Percentiles rank a stretch among this genome's conserved stretches.
phyloP scores from a whole-genome alignment of 2,329 filamentous ascomycete species.

The Pseudocercospora fijiensis region DNA sequence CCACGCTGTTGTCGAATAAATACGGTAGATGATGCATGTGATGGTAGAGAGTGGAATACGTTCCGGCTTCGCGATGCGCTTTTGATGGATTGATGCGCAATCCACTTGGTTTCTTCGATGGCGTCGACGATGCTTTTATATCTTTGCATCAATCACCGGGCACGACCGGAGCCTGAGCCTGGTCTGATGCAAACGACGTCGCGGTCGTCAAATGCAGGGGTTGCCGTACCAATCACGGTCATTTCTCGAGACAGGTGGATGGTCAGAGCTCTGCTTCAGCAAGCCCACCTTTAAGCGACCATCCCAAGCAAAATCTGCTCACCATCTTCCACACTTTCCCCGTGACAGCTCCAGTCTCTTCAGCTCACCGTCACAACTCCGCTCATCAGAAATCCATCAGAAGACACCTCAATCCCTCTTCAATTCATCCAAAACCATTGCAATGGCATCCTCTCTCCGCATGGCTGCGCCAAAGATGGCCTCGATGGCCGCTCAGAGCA shows the following conservation, averaged over 20 bases:
- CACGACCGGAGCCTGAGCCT: slow-evolving; percentile 21
- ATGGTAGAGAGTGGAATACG: neutral
- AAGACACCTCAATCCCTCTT: slow-evolving; percentile 23
- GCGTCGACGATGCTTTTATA: slow-evolving; percentile 24
- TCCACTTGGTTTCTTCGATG: neutral
- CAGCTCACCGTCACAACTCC: slow-evolving; percentile 29
- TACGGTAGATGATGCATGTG: neutral
- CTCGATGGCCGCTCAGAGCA: slow-evolving; percentile 64
- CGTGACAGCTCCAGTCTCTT: slow-evolving; percentile 32
- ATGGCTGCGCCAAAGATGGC: slow-evolving; percentile 76
- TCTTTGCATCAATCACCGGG: slow-evolving; percentile 16
- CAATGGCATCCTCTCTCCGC: slow-evolving; percentile 73
- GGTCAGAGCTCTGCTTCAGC: slow-evolving; percentile 26
- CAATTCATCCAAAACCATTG: slow-evolving; percentile 53
- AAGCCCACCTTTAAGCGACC: slow-evolving; percentile 30
- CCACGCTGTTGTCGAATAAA: neutral
- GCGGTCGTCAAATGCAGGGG: slow-evolving; percentile 22
- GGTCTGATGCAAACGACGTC: slow-evolving; percentile 20
- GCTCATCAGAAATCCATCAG: slow-evolving; percentile 30
- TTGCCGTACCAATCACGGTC: slow-evolving; percentile 25
- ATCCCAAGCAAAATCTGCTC: slow-evolving; percentile 30
- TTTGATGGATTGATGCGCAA: slow-evolving; percentile 5
- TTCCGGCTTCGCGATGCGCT: neutral
- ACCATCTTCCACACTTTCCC: slow-evolving; percentile 31
- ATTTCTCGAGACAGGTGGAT: slow-evolving; percentile 20